Evolutionary conservation across 2,329 filamentous ascomycete species (phyloP).

Genomic region (Botrytis porri): DNA sequence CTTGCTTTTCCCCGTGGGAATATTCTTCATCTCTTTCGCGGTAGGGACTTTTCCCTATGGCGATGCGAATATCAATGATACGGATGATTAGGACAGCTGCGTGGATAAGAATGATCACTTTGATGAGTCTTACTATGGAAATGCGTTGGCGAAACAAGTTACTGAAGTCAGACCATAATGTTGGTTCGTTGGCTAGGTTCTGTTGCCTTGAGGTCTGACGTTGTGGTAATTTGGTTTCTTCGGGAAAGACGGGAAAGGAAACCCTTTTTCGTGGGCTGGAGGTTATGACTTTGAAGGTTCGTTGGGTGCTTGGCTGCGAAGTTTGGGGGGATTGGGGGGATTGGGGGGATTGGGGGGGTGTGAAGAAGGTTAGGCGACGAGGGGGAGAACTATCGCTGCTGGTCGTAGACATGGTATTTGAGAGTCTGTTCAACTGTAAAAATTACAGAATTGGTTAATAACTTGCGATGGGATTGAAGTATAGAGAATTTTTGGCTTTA

Average conservation of each 20-base stretch:
- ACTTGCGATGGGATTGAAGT: background rate
- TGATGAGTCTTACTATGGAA: background rate
- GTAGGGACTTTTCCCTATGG: background rate
- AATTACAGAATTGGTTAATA: background rate
- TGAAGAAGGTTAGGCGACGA: no score
- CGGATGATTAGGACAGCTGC: background rate
- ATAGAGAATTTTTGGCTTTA: background rate
- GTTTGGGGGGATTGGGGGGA: background rate
- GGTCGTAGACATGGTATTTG: constrained; percentile 1
- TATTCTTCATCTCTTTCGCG: background rate
- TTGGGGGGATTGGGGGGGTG: background rate
- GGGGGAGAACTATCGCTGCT: background rate
- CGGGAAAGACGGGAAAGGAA: background rate
- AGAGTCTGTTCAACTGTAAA: background rate
- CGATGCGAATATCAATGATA: background rate
- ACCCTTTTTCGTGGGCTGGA: background rate
- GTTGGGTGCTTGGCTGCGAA: background rate
- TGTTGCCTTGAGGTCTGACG: background rate
- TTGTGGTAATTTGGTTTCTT: background rate
- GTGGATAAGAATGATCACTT: background rate
- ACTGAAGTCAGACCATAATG: background rate
- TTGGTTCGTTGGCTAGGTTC: no score
- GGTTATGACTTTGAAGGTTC: background rate
- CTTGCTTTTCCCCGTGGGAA: no score
- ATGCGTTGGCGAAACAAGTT: background rate